Base-by-base conservation (phyloP, 352 stramenopile genomes). In the Phytophthora sp. region DNA sequence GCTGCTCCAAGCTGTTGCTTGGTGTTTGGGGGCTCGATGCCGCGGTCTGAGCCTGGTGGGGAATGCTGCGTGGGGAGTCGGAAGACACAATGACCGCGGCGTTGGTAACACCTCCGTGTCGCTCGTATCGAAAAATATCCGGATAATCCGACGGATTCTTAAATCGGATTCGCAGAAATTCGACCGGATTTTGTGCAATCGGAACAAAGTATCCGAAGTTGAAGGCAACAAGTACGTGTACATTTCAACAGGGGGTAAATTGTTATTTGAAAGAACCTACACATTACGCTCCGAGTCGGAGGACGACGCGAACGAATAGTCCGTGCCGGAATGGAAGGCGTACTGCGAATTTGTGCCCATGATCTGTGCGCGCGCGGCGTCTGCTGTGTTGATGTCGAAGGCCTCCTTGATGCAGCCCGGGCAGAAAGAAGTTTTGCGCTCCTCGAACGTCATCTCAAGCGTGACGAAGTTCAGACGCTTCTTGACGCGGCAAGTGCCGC, bases 381-480 rank as follows among this genome's bases (percentile, higher is more conserved):
- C 69, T 52, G 46, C 42, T 44, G 75, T 69, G 51, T 73, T 61
- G 11, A 75, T 69, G 0, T 69, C 61, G 24, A 78, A 64, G 0
- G 65, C 65, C 23, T 80, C 75, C 26, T 69, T 76, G 45, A 78
- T 75, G 20, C 69, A 78, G 3, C 20, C 26, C 0, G 69, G 65
- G 21, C 69, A 78, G 41, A 78, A 75, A 8, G 65, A 57, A 13
- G 66, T 70, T 31, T 72, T 72, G 20, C 69, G 69, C 60, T 78
- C 60, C 41, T 78, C 69, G 39, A 78, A 72, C 35, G 60, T 71
- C 64, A 72, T 62, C 13, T 75, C 65, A 11, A 72, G 59, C 28
- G 69, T 72, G 28, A 78, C 64, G 35, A 75, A 78, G 35, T 63
- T 69, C 28, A 78, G 56, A 3, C 61, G 61, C 39, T 75, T 74